Conservation (phyloP, 306 rosid genomes). For the Begonia loranthoides region DNA sequence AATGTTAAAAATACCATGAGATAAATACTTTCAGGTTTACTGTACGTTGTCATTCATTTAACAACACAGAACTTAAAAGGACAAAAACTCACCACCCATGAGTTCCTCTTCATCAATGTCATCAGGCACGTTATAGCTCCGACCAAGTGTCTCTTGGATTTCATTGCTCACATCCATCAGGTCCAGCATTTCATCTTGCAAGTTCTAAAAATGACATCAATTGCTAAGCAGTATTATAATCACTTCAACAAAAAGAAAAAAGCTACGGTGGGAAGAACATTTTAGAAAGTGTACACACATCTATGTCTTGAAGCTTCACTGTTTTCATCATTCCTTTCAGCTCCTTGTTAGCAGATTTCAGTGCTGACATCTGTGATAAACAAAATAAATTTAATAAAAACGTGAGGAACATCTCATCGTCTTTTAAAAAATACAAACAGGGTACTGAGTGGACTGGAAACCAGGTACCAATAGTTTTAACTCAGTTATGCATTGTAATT, state of each 20-base stretch:
- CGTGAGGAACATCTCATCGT: not conserved
- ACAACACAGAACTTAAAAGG: slow-evolving; percentile 7
- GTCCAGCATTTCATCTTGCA: slow-evolving; percentile 99
- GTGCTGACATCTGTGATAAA: slow-evolving; percentile 64
- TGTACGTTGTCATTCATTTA: too few relatives aligned
- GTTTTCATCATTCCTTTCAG: slow-evolving; percentile 98
- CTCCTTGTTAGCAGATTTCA: slow-evolving; percentile 96
- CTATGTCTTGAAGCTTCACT: slow-evolving; percentile 90
- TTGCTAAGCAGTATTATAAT: not conserved
- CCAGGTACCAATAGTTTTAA: too few relatives aligned
- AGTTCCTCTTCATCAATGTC: slow-evolving; percentile 96
- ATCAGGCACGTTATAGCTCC: slow-evolving; percentile 96
- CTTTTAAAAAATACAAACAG: too few relatives aligned
- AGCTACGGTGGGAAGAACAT: slow-evolving; percentile 2
- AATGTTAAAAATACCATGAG: too few relatives aligned
- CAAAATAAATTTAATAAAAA: slow-evolving; percentile 1
- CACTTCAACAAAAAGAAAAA: slow-evolving; percentile 5
- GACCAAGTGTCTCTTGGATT: slow-evolving; percentile 88
- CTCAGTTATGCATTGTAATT: too few relatives aligned
- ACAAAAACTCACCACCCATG: slow-evolving; percentile 70
- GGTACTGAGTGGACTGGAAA: too few relatives aligned
- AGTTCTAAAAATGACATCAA: slow-evolving; percentile 32
- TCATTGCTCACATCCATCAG: slow-evolving; percentile 94
- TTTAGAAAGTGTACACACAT: slow-evolving; percentile 37
- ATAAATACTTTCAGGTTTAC: too few relatives aligned